Conservation (phyloP, 2,329 filamentous ascomycete species). For the Botrytis squamosa region DNA sequence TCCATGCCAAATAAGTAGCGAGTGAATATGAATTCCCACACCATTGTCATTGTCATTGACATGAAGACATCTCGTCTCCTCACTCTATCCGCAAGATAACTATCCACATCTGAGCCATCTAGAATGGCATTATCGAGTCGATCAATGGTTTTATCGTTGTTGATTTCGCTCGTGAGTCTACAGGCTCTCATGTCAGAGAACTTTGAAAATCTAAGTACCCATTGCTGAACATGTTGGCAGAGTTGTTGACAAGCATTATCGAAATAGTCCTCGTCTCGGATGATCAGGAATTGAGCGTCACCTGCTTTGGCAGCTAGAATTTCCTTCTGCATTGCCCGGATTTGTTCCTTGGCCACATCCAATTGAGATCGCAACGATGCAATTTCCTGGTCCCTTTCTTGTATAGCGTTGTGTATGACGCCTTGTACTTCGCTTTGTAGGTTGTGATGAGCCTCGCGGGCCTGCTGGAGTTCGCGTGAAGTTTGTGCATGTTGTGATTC, state of each 20-base stretch:
- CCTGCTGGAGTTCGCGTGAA: slow-evolving; percentile 65
- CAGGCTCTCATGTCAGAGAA: slow-evolving; percentile 91
- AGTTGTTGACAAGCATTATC: slow-evolving; percentile 91
- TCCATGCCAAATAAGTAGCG: slow-evolving; percentile 99
- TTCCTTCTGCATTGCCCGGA: slow-evolving; percentile 56
- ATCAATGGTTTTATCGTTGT: slow-evolving; percentile 90
- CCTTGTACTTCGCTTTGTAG: slow-evolving; percentile 62
- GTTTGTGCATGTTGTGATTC: slow-evolving; percentile 66
- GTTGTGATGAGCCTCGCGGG: slow-evolving; percentile 62
- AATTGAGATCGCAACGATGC: slow-evolving; percentile 73
- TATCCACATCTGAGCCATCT: slow-evolving; percentile 90
- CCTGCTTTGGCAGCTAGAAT: slow-evolving; percentile 59
- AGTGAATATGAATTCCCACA: slow-evolving; percentile 98
- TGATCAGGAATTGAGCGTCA: slow-evolving; percentile 71
- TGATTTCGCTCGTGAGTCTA: slow-evolving; percentile 77
- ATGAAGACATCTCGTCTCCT: slow-evolving; percentile 92
- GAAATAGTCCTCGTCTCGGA: slow-evolving; percentile 92
- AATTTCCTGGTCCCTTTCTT: slow-evolving; percentile 83
- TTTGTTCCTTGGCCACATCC: slow-evolving; percentile 64
- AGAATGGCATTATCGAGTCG: slow-evolving; percentile 91
- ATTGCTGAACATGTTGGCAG: slow-evolving; percentile 94
- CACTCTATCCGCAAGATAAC: slow-evolving; percentile 83
- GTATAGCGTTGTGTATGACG: slow-evolving; percentile 62
- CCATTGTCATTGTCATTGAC: slow-evolving; percentile 98
- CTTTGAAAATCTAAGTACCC: slow-evolving; percentile 97